A percentile compares a stretch with the other conserved stretches of the same genome.
Evolutionary conservation across 495 filamentous ascomycete genomes (phyloP).

Genomic region (Corynascus novoguineensis): DNA sequence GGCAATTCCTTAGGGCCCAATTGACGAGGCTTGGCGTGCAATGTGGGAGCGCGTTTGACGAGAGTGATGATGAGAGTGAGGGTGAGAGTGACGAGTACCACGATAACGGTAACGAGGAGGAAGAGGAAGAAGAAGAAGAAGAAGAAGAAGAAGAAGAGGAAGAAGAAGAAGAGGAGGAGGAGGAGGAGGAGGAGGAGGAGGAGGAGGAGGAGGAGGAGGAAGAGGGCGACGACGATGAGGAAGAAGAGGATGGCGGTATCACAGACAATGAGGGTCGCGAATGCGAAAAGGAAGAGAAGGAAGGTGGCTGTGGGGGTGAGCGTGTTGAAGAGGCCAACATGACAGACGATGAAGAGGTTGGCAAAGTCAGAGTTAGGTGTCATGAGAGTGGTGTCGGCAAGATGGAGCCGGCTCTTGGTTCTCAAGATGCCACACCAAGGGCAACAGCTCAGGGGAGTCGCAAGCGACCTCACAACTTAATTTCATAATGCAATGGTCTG

Average conservation of each 20-base stretch:
- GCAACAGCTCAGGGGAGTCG: constrained; percentile 19
- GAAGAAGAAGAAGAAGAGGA: constrained; percentile 20
- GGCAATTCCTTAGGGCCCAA: constrained; percentile 35
- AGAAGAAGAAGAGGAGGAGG: constrained; percentile 18
- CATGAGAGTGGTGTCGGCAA: neutral
- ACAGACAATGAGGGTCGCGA: neutral
- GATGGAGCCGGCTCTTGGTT: constrained; percentile 6
- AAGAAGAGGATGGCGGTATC: constrained; percentile 2
- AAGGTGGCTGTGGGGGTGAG: too few relatives aligned
- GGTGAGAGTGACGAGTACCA: constrained; percentile 25
- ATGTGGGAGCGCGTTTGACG: constrained; percentile 29
- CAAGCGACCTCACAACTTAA: constrained; percentile 17
- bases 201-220: constrained; percentile 15
- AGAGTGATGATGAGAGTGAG: constrained; percentile 32
- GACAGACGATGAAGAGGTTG: neutral
- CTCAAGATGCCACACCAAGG: constrained; percentile 24
- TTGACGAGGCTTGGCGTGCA: constrained; percentile 31
- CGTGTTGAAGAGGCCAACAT: too few relatives aligned
- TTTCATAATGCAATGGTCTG: constrained; percentile 20
- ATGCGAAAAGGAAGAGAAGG: neutral
- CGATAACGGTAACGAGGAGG: constrained; percentile 17
- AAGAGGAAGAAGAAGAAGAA: constrained; percentile 28
- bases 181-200: constrained; percentile 16
- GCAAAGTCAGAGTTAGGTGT: neutral
- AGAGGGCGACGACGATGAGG: constrained; percentile 11